These are phyloP conservation scores for Rhodomyrtus tomentosa DNA, from an alignment of 345 rosid species.

Conservation along the genomic window DNA sequence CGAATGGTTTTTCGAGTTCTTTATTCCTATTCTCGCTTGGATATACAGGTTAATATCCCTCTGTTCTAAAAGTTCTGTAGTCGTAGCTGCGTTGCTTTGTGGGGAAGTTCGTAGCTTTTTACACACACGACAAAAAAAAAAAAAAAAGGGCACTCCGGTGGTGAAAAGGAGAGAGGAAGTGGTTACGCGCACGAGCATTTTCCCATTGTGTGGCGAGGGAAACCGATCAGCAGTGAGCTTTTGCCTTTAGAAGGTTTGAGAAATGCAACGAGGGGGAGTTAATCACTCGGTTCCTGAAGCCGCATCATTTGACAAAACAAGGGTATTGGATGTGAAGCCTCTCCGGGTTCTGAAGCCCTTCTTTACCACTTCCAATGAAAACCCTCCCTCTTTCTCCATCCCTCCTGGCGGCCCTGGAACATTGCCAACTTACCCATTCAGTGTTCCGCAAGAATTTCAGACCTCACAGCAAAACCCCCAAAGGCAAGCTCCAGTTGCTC, in stretches of 20 bases:
- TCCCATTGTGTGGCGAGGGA: neutral
- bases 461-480: neutral
- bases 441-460: conserved; percentile 11
- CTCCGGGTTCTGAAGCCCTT: conserved; percentile 55
- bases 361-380: conserved; percentile 33
- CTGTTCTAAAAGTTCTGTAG: neutral
- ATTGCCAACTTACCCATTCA: conserved; percentile 60
- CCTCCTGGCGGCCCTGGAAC: conserved; percentile 54
- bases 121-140: too few species aligned
- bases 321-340: conserved; percentile 73
- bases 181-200: neutral
- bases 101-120: neutral
- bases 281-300: conserved; percentile 7
- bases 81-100: neutral
- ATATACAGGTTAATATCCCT: neutral
- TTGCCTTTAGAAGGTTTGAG: neutral
- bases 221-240: neutral
- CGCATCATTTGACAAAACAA: conserved; percentile 34
- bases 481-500: conserved; percentile 14
- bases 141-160: neutral
- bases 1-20: neutral
- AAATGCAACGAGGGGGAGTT: conserved; percentile 41
- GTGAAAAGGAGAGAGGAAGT: neutral
- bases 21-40: neutral
- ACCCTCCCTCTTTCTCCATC: conserved; percentile 32